These are phyloP conservation scores for Sarcodon aspratus DNA, from an alignment of 768 basidiomycete genomes.

Conservation along the genomic window DNA sequence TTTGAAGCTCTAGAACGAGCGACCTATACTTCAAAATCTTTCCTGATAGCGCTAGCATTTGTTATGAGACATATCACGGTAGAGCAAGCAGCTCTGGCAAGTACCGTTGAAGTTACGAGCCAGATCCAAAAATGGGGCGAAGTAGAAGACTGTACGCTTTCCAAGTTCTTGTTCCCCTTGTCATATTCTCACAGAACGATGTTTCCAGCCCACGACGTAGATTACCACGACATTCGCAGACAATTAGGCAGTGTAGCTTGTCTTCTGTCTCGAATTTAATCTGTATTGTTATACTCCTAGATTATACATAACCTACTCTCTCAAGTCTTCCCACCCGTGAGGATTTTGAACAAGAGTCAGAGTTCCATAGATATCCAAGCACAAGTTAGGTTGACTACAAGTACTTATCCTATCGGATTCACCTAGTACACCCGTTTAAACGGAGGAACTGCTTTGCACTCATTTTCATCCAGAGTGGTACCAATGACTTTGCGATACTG, in stretches of 20 bases:
- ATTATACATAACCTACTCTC: no score
- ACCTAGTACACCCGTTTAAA: slow-evolving; percentile 90
- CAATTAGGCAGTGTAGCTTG: slow-evolving; percentile 76
- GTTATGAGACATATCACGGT: slow-evolving; percentile 65
- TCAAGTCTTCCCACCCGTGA: no score
- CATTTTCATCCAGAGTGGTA: slow-evolving; percentile 85
- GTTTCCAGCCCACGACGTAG: slow-evolving; percentile 86
- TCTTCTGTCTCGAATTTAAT: slow-evolving; percentile 14
- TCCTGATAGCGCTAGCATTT: slow-evolving; percentile 79
- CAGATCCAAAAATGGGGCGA: slow-evolving; percentile 99
- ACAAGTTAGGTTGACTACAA: neutral
- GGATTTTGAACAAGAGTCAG: no score
- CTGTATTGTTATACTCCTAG: no score
- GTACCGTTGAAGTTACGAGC: slow-evolving; percentile 88
- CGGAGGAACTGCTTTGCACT: slow-evolving; percentile 94
- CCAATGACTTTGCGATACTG: slow-evolving; percentile 81
- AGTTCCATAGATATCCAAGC: no score
- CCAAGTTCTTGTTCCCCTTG: neutral
- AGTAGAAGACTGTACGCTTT: slow-evolving; percentile 89
- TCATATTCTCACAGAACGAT: neutral
- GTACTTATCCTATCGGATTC: neutral
- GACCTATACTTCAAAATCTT: slow-evolving; percentile 83
- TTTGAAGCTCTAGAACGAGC: slow-evolving; percentile 78
- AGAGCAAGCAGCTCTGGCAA: slow-evolving; percentile 75
- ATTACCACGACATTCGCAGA: slow-evolving; percentile 85